A percentile compares a stretch with the other conserved stretches of the same genome.
Conservation (phyloP, 768 basidiomycete genomes). For the Mycena alexandri region DNA sequence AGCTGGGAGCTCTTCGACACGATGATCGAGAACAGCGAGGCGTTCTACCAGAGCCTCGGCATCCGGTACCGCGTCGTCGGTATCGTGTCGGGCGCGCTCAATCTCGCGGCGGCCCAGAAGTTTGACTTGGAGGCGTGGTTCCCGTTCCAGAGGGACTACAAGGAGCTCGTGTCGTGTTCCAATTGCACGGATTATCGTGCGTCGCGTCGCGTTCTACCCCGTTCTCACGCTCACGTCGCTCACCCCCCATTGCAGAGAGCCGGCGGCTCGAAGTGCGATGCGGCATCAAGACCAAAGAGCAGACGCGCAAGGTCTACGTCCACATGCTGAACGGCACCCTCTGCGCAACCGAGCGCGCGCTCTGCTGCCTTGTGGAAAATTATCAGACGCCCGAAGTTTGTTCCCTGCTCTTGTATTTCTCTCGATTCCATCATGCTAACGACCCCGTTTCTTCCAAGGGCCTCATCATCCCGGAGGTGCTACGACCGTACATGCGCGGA, state of each 20-base stretch:
- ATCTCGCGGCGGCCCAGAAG: conserved; percentile 97
- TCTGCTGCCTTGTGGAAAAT: conserved; percentile 98
- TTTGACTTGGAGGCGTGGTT: conserved; percentile 99
- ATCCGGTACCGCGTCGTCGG: conserved; percentile 93
- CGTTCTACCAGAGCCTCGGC: conserved; percentile 95
- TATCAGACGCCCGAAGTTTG: conserved; percentile 95
- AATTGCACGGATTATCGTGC: conserved; percentile 99
- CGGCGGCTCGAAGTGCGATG: conserved; percentile 94
- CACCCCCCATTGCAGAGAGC: conserved; percentile 71
- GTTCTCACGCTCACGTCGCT: neutral
- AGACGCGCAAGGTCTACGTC: conserved; percentile 92
- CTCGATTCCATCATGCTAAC: conserved; percentile 16
- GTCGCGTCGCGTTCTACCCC: conserved; percentile 43
- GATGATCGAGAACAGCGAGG: conserved; percentile 93
- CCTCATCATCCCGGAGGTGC: conserved; percentile 87
- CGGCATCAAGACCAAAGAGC: conserved; percentile 91
- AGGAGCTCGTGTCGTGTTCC: conserved; percentile 97
- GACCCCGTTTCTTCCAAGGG: conserved; percentile 65
- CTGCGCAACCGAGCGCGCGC: conserved; percentile 95
- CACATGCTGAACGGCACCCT: conserved; percentile 99
- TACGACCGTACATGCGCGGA: conserved; percentile 97
- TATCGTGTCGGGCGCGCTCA: conserved; percentile 96
- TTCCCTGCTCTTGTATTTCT: too few relatives aligned
- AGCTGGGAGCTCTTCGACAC: conserved; percentile 94
- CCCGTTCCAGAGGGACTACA: conserved; percentile 96